These are phyloP conservation scores for Dioscorea zingiberensis DNA, from an alignment of 106 monocot genomes.

Conservation along the genomic window DNA sequence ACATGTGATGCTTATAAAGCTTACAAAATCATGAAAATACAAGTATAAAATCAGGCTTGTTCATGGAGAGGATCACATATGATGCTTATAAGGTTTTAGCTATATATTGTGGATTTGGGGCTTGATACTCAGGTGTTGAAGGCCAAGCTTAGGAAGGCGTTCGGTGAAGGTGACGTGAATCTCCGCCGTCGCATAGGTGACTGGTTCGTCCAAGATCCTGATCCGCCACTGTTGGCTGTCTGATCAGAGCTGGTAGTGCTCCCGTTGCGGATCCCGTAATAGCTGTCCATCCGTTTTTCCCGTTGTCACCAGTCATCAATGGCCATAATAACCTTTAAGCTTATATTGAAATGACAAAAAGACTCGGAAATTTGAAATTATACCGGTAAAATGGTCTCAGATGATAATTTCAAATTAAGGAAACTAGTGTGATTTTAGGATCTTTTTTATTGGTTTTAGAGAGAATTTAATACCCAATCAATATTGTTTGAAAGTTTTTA, in stretches of 20 bases:
- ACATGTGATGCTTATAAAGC: no score
- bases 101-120: neutral
- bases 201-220: neutral
- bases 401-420: no score
- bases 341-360: neutral
- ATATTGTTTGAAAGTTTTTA: no score
- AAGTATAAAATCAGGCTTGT: no score
- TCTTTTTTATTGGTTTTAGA: no score
- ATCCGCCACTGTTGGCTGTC: neutral
- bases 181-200: constrained; percentile 2
- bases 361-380: no score
- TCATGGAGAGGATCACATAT: no score
- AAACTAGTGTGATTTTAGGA: no score
- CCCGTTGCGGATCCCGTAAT: neutral
- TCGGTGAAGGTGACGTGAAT: neutral
- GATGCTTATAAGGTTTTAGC: no score
- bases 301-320: neutral
- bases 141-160: constrained; percentile 9
- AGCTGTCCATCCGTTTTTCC: neutral
- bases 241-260: neutral
- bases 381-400: no score
- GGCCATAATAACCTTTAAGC: neutral
- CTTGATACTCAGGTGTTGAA: neutral
- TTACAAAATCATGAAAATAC: no score
- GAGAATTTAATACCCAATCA: no score